Conservation (phyloP, 2,329 filamentous ascomycete species). For the Curvularia eragrostidis region DNA sequence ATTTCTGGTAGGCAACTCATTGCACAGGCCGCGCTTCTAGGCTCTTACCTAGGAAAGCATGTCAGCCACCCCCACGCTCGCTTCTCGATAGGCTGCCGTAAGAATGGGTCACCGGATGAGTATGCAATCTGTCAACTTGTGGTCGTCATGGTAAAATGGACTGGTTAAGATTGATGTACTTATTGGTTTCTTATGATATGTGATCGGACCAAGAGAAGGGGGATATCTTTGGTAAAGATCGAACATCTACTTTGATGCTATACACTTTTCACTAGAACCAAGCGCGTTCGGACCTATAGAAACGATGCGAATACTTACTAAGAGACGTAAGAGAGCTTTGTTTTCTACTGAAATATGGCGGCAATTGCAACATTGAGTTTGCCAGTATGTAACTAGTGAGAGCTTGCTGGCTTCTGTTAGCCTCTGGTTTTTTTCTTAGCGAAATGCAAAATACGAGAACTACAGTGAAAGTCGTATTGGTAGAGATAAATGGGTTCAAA, state of each 20-base stretch:
- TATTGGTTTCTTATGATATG: not conserved
- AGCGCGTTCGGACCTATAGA: not conserved
- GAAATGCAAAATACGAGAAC: not conserved
- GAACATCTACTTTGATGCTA: not conserved
- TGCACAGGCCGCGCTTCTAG: not conserved
- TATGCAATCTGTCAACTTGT: not conserved
- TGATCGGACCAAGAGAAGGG: not conserved
- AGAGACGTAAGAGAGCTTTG: not conserved
- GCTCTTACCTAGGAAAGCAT: not conserved
- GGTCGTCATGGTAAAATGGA: not conserved
- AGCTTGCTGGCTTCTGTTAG: not conserved
- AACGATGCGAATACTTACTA: not conserved
- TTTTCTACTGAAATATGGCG: not conserved
- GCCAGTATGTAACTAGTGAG: not conserved
- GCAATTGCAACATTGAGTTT: not conserved
- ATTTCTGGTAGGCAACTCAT: not conserved
- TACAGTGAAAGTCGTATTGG: not conserved
- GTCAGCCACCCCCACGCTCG: not conserved
- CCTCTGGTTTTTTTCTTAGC: not conserved
- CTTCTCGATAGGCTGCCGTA: not conserved
- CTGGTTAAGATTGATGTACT: not conserved
- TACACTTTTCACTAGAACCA: not conserved
- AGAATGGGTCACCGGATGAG: not conserved
- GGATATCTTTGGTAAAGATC: not conserved
- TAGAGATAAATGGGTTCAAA: not conserved